Evolutionary conservation across 2,329 filamentous ascomycete species (phyloP), one percentile per base, ranked within the genome.

Genomic region (Alternaria postmessia): DNA sequence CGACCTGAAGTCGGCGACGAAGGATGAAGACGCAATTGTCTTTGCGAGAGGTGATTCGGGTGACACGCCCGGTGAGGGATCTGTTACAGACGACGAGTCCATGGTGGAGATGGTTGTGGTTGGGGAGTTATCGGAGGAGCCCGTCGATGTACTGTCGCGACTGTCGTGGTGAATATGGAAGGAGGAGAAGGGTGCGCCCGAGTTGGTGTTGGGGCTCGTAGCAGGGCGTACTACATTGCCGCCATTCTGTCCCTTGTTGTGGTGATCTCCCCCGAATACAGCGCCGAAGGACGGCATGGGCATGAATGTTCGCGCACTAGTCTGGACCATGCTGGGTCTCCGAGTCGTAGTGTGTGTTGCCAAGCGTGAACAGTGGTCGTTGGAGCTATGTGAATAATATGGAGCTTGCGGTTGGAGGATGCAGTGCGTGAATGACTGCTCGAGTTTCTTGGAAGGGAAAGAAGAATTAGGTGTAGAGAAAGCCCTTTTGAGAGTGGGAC

Each of bases 21-120:
- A 93, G 14, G 89, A 88, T 49, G 87, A 88, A 52, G 87, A 87
- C 44, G 92, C 83, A 3, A 92, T 89, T 56, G 90, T 86, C 56
- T 93, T 83, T 57, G 91, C 90, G 55, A 91, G 83, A 1, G 93
- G 92, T 3, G 95, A 97, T 79, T 97, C 94, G 8, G 94, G 94
- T 1, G 94, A 97, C 6, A 22, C 94, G 93, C 53, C 94, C 3
- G 95, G 93, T 5, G 94, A 97, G 7, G 92, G 90, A 71, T 98
- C 94, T 30, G 94, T 94, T 49, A 95, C 85, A 30, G 93, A 92
- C 8, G 93, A 94, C 5, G 94, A 96, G 80, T 97, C 94, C 65
- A 94, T 92, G 20, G 93, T 97, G 6, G 93, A 97, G 51, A 95
- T 87, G 2, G 94, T 97, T 4, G 94, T 97, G 7, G 94, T 98